Conservation (phyloP, 345 rosid species). For the Brassica cretica region DNA sequence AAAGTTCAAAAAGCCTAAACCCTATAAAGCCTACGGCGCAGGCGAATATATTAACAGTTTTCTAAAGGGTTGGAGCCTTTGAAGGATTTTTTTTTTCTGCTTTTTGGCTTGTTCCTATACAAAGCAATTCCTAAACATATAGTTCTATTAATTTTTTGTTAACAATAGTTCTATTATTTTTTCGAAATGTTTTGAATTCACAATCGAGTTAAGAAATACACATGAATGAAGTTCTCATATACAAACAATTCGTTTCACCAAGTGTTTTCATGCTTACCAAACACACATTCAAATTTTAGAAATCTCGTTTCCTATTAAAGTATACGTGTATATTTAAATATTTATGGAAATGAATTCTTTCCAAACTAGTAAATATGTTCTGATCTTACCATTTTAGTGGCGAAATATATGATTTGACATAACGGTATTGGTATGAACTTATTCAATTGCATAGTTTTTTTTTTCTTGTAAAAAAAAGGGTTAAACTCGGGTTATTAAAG, state of each 20-base stretch:
- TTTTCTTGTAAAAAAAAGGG: too few species aligned
- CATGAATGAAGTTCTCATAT: background rate
- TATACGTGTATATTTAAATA: background rate
- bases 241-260: background rate
- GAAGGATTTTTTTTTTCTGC: background rate
- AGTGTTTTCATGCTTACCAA: background rate
- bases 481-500: too few species aligned
- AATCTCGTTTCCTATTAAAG: background rate
- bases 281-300: background rate
- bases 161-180: background rate
- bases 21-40: slow-evolving; percentile 32
- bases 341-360: background rate
- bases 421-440: background rate
- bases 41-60: slow-evolving; percentile 9
- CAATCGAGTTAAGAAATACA: background rate
- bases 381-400: background rate
- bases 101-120: slow-evolving; percentile 15
- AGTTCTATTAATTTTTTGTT: background rate
- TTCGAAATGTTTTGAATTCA: background rate
- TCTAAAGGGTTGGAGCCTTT: background rate
- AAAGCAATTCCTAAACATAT: background rate
- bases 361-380: background rate
- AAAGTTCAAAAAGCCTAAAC: slow-evolving; percentile 33
- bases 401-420: background rate
- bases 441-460: too few species aligned